Percentiles rank a stretch among this genome's conserved stretches.
These are phyloP conservation scores for Penicillium fuscoglaucum DNA, from an alignment of 2,329 filamentous ascomycete species.

Conservation along the genomic window DNA sequence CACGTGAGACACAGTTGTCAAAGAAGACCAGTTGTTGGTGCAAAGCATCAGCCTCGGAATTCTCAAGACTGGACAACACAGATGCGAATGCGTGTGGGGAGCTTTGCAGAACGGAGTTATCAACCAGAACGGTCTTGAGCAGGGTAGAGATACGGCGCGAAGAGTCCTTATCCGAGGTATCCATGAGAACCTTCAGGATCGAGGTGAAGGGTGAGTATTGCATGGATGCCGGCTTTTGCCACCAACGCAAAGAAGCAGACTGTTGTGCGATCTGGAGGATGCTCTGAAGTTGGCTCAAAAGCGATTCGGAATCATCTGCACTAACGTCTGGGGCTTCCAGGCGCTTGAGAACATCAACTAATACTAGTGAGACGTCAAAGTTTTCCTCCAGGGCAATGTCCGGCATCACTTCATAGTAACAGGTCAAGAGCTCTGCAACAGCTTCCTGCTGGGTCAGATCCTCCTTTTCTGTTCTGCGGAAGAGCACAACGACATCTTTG, in stretches of 20 bases:
- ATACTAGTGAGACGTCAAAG: conserved; percentile 79
- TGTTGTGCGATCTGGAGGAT: conserved; percentile 76
- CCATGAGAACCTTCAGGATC: conserved; percentile 41
- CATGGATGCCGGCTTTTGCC: conserved; percentile 61
- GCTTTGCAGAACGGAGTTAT: conserved; percentile 40
- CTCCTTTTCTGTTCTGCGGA: conserved; percentile 66
- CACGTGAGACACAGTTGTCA: conserved; percentile 78
- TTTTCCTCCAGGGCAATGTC: conserved; percentile 77
- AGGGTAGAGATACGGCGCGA: conserved; percentile 37
- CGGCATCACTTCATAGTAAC: conserved; percentile 85
- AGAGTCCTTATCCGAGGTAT: conserved; percentile 32
- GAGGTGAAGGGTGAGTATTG: conserved; percentile 45
- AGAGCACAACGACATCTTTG: conserved; percentile 74
- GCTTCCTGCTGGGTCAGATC: conserved; percentile 76
- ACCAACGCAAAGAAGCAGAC: conserved; percentile 88
- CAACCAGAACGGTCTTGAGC: conserved; percentile 37
- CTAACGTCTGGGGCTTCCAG: conserved; percentile 53
- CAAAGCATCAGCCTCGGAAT: conserved; percentile 33
- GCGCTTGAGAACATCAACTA: conserved; percentile 67
- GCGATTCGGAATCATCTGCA: conserved; percentile 56
- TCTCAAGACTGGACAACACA: conserved; percentile 40
- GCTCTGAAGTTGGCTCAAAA: conserved; percentile 75
- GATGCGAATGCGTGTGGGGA: conserved; percentile 38
- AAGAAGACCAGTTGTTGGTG: conserved; percentile 66
- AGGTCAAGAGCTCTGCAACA: conserved; percentile 71